Conservation (phyloP, 495 filamentous ascomycete genomes). For the Gamarada debralockiae region DNA sequence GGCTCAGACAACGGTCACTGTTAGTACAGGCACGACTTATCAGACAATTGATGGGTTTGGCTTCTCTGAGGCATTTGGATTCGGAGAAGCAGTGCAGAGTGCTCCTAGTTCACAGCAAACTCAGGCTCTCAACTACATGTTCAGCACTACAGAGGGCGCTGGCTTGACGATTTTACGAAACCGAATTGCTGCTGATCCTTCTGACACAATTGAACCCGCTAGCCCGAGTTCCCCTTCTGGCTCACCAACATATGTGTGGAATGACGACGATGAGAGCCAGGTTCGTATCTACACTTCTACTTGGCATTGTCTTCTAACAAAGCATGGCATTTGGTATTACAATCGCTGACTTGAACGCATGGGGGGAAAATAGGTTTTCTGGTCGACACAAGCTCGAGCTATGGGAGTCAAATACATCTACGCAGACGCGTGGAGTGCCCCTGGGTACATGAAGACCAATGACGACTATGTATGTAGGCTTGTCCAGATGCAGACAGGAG, state of each 20-base stretch:
- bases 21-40: neutral
- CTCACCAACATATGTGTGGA: constrained; percentile 38
- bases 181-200: constrained; percentile 36
- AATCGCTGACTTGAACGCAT: constrained; percentile 27
- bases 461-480: constrained; percentile 42
- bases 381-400: constrained; percentile 10
- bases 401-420: constrained; percentile 15
- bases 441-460: constrained; percentile 56
- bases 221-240: constrained; percentile 33
- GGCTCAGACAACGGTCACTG: no score
- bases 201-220: constrained; percentile 37
- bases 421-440: constrained; percentile 52
- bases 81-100: neutral
- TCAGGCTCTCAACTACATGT: constrained; percentile 41
- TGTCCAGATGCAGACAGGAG: no score
- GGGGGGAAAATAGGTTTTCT: neutral
- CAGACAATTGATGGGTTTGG: neutral
- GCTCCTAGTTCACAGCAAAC: constrained; percentile 6
- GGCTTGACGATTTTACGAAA: constrained; percentile 52
- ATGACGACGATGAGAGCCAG: constrained; percentile 28
- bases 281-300: neutral
- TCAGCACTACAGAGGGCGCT: constrained; percentile 40
- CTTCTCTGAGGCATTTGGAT: neutral
- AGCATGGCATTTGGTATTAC: constrained; percentile 43
- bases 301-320: constrained; percentile 29